Conservation (phyloP, 2,329 filamentous ascomycete genomes). For the Claviceps sorghi region DNA sequence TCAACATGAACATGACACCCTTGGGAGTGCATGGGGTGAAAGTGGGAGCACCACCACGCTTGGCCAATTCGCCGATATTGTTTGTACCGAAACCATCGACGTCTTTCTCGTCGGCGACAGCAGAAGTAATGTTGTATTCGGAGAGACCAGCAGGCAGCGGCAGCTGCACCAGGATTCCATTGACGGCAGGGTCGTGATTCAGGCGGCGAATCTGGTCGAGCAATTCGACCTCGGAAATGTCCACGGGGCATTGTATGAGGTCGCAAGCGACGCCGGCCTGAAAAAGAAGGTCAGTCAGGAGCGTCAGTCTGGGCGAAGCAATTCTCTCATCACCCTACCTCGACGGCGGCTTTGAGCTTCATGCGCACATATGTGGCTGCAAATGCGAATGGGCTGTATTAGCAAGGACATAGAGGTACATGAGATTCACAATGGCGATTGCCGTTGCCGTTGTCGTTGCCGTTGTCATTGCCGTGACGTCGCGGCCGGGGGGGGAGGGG, state of each 20-base stretch:
- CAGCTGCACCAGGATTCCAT: constrained; percentile 88
- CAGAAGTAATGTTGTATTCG: constrained; percentile 79
- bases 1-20: constrained; percentile 84
- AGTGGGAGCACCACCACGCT: constrained; percentile 75
- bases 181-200: constrained; percentile 75
- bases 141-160: constrained; percentile 81
- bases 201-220: constrained; percentile 65
- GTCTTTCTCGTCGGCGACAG: constrained; percentile 87
- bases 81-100: constrained; percentile 89
- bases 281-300: not conserved
- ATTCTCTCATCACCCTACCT: constrained; percentile 38
- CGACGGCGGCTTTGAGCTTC: constrained; percentile 94
- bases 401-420: not conserved
- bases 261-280: constrained; percentile 84
- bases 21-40: constrained; percentile 95
- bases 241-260: constrained; percentile 67
- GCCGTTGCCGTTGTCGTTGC: not conserved
- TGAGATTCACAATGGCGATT: constrained; percentile 1
- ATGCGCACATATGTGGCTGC: constrained; percentile 95
- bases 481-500: not conserved
- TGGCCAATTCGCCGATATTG: constrained; percentile 95
- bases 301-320: not conserved
- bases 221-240: constrained; percentile 71
- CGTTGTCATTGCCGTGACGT: not conserved
- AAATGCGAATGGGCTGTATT: constrained; percentile 13